Evolutionary conservation across 2,329 filamentous ascomycete species (phyloP).

Genomic region (Fonsecaea monophora): DNA sequence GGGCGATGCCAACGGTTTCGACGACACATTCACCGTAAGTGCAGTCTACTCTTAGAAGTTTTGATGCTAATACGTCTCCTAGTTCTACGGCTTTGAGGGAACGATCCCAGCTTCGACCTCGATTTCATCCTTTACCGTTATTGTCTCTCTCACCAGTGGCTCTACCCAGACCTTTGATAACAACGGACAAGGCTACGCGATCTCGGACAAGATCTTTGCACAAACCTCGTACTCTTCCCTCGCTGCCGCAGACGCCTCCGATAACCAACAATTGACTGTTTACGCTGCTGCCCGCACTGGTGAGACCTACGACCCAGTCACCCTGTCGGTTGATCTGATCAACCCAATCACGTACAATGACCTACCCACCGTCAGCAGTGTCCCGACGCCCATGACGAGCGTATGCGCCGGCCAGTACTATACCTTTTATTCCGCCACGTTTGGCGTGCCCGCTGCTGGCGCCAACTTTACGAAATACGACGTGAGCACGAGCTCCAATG

Average conservation of each 20-base stretch:
- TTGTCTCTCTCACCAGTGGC: conserved; percentile 30
- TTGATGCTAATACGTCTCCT: conserved; percentile 1
- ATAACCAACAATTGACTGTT: conserved; percentile 23
- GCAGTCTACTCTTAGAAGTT: background rate
- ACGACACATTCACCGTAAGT: conserved; percentile 65
- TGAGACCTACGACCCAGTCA: conserved; percentile 19
- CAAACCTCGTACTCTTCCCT: conserved; percentile 32
- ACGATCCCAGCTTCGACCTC: conserved; percentile 30
- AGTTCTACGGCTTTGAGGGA: conserved; percentile 45
- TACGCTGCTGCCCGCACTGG: conserved; percentile 23
- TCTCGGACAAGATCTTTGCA: conserved; percentile 32
- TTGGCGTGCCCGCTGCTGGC: conserved; percentile 17
- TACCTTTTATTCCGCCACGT: conserved; percentile 28
- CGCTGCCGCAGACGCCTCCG: conserved; percentile 17
- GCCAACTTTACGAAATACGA: conserved; percentile 34
- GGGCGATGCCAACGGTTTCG: conserved; percentile 63
- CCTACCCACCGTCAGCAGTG: conserved; percentile 26
- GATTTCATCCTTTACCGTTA: conserved; percentile 35
- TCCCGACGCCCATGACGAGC: conserved; percentile 24
- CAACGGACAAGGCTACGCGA: conserved; percentile 34
- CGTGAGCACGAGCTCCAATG: conserved; percentile 16
- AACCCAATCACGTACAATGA: conserved; percentile 31
- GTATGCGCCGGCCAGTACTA: conserved; percentile 30
- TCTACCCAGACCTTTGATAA: conserved; percentile 35
- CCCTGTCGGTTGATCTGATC: conserved; percentile 25